Evolutionary conservation across 1,284 basidiomycete species (phyloP), one percentile per base, ranked within the genome.

Genomic region (Apiotrichum gamsii): DNA sequence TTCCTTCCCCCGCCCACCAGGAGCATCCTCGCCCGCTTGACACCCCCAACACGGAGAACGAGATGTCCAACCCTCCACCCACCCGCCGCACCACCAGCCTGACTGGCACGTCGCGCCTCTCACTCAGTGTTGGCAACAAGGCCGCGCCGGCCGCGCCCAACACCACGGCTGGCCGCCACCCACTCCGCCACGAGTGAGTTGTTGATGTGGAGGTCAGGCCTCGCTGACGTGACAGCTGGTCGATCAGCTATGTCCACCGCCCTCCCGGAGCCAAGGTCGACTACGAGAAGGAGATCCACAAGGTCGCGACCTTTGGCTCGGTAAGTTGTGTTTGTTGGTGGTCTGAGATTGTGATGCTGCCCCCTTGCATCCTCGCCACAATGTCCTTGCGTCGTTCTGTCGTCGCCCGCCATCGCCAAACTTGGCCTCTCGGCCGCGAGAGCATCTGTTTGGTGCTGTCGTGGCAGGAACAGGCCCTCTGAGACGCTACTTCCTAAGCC

Each of bases 271-370:
- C 70, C 9, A 74, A 74, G 46, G 61, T 70, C 37, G 69, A 72
- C 34, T 74, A 74, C 43, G 72, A 72, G 52, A 72, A 73, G 54
- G 67, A 70, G 56, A 73, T 73, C 30, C 62, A 63, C 40, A 60
- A 65, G 50, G 67, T 74, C 23, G 72, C 71, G n/a, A 72, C 69
- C 4, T 74, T 73, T 51, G 71, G 71, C 38, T 74, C 72, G 34
- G 72, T 69, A 51, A 45, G 66, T 60, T 11, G 11, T 28, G 25
- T n/a, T n/a, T n/a, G n/a, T n/a, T n/a, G n/a, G n/a, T n/a, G n/a
- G n/a, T n/a, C n/a, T n/a, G n/a, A n/a, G n/a, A n/a, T n/a, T n/a
- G n/a, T n/a, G n/a, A n/a, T n/a, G n/a, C n/a, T n/a, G n/a, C n/a
- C n/a, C n/a, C n/a, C n/a, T n/a, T n/a, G n/a, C n/a, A n/a, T n/a